Evolutionary conservation across 768 basidiomycete species (phyloP).

Genomic region (Gloeostereum incarnatum): DNA sequence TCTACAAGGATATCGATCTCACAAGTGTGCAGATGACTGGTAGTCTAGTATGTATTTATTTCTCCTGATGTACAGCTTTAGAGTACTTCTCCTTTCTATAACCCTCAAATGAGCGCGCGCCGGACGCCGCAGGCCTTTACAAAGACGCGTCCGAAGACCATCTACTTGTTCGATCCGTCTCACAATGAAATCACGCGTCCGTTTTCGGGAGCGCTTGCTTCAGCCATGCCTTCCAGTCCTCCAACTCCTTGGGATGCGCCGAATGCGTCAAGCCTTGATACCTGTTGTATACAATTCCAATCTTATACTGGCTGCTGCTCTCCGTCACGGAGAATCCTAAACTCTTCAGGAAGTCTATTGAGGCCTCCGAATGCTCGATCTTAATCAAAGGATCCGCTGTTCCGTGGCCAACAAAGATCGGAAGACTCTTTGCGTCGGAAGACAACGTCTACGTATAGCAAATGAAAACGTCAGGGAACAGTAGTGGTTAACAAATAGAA

Average conservation of each 20-base stretch:
- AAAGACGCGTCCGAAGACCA: too few species aligned
- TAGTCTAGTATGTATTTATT: too few species aligned
- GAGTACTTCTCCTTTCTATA: too few species aligned
- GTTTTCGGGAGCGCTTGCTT: slow-evolving; percentile 41
- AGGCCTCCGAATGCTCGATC: slow-evolving; percentile 39
- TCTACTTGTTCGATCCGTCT: too few species aligned
- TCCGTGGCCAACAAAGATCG: slow-evolving; percentile 88
- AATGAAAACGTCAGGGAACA: slow-evolving; percentile 5
- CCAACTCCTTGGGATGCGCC: slow-evolving; percentile 53
- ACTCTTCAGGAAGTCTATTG: slow-evolving; percentile 46
- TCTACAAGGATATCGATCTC: too few species aligned
- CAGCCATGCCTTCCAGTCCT: slow-evolving; percentile 66
- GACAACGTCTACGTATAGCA: slow-evolving; percentile 44
- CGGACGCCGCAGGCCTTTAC: too few species aligned
- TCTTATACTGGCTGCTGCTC: slow-evolving; percentile 9
- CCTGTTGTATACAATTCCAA: slow-evolving; percentile 57
- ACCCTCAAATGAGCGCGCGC: too few species aligned
- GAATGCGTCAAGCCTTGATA: slow-evolving; percentile 67
- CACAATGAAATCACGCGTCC: too few species aligned
- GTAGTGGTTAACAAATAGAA: background rate
- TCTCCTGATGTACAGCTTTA: too few species aligned
- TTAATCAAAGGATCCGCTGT: slow-evolving; percentile 66
- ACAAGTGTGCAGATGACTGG: too few species aligned
- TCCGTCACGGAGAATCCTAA: slow-evolving; percentile 23
- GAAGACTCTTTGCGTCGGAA: slow-evolving; percentile 47